Base-by-base conservation (phyloP, 1,284 basidiomycete genomes). In the Pseudozyma hubeiensis region DNA sequence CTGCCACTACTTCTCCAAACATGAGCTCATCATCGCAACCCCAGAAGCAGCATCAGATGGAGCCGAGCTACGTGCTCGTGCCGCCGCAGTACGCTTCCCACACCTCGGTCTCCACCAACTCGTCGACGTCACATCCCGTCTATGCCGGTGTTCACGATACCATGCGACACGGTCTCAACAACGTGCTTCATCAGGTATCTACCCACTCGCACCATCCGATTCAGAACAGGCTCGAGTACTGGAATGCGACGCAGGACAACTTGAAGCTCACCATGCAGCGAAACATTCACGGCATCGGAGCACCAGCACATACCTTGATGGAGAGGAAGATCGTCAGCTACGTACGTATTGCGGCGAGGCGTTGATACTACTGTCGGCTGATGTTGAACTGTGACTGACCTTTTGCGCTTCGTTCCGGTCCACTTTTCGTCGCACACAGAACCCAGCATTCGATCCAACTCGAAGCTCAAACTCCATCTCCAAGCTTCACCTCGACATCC, bases 211-310 rank as follows among this genome's bases (percentile, higher is more conserved):
- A 70, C 45, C 82, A 84, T 46, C 82, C 82, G 5, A 44, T 82
- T 11, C 78, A 83, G 72, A 71, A 81, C 66, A 51, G 82, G n/a
- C 56, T 84, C 19, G 82, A 82, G 56, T 57, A 73, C 37, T 99
- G 96, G 96, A 90, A 94, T 61, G 90, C 90, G 75, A 95, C 95
- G 6, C 93, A 96, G 84, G 91, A 93, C 84, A 91, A 92, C 84
- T 84, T 95, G 61, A 92, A 92, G 84, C 87, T 97, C 66, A 93
- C 90, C 46, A 87, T 97, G 86, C 89, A 94, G 84, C 89, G 95
- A 57, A 91, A 94, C 85, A 86, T 91, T 40, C 92, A 91, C 81
- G 96, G 96, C 40, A 84, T 98, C 74, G 92, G 93, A 77, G 91
- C 92, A 39, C 96, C 96, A 6, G 89, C 97, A 84, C 89, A 94